Conservation (phyloP, 352 stramenopile genomes). For the Aphanomyces cochlioides region DNA sequence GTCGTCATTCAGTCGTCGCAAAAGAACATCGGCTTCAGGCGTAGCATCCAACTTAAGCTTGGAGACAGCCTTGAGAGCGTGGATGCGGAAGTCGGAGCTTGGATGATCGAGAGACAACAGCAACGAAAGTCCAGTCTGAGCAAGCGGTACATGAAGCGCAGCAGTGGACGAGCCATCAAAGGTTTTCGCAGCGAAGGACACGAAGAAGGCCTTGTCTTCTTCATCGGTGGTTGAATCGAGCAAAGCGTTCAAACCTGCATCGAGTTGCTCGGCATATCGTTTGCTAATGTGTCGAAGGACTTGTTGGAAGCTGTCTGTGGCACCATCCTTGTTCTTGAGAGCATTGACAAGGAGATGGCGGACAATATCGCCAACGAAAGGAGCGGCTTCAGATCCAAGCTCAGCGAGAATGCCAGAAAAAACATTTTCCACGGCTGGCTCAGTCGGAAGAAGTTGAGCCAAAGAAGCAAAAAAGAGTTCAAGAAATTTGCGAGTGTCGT, state of each 20-base stretch:
- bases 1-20: slow-evolving; percentile 75
- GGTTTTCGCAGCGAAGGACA: slow-evolving; percentile 13
- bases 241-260: slow-evolving; percentile 21
- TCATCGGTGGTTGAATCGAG: not conserved
- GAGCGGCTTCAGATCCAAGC: slow-evolving; percentile 38
- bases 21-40: slow-evolving; percentile 45
- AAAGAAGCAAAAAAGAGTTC: slow-evolving; percentile 37
- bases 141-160: slow-evolving; percentile 24
- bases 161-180: slow-evolving; percentile 15
- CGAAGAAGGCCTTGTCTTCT: slow-evolving; percentile 11
- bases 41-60: slow-evolving; percentile 45
- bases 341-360: slow-evolving; percentile 39
- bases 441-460: slow-evolving; percentile 46
- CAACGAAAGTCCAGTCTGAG: slow-evolving; percentile 39
- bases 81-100: slow-evolving; percentile 66
- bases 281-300: slow-evolving; percentile 15
- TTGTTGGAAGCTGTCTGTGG: not conserved
- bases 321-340: not conserved
- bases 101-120: slow-evolving; percentile 74
- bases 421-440: slow-evolving; percentile 40
- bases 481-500: slow-evolving; percentile 74
- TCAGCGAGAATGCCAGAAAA: slow-evolving; percentile 41
- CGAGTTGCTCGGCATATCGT: slow-evolving; percentile 20
- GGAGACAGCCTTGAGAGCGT: slow-evolving; percentile 61
- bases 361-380: slow-evolving; percentile 51